Evolutionary conservation across 371 early-diverging fungal species (phyloP), one percentile per base, ranked within the genome.

Genomic region (Mucor lusitanicus): DNA sequence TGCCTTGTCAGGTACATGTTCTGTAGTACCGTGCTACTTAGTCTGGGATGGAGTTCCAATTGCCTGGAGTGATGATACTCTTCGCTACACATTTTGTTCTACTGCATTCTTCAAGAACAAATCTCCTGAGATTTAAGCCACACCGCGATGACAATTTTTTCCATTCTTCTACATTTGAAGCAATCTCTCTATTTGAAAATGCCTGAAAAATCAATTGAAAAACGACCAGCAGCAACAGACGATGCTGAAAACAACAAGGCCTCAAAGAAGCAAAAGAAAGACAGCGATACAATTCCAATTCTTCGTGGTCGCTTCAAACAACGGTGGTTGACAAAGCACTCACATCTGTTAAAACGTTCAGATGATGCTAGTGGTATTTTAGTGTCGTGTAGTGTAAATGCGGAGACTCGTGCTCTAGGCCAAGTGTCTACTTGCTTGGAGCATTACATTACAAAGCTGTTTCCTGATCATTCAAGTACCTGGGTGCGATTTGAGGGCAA

Each of bases 351-450:
- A 15, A 81, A 81, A 48, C 71, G 80, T 21, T 74, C 79, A 11
- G 80, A 81, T 42, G 67, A 64, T 35, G 77, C 74, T 3, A 68
- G 60, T 28, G 84, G 84, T 3, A 53, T 84, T 15, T 68, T 87
- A 64, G 78, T 87, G 3, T 78, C 84, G 25, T 82, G 84, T 50
- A 64, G 39, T 27, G 81, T 84, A 19, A 71, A 81, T 48, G 69
- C 74, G 6, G 87, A 87, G 58, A 87, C 87, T 7, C 71, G 87
- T 39, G 87, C 87, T 17, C 59, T 87, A 59, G 85, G 87, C 13
- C 87, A 87, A 72, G 76, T 79, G 13, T 77, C 81, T 9, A 67
- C 67, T n/a, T 75, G 78, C 21, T 67, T 85, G 13, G 80, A 83
- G 23, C 53, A 65, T 6, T 80, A 82, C 42, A 69, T 82, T 12